Base-by-base conservation (phyloP, 108 stramenopile species). In the Pseudonitzschia pungens region DNA sequence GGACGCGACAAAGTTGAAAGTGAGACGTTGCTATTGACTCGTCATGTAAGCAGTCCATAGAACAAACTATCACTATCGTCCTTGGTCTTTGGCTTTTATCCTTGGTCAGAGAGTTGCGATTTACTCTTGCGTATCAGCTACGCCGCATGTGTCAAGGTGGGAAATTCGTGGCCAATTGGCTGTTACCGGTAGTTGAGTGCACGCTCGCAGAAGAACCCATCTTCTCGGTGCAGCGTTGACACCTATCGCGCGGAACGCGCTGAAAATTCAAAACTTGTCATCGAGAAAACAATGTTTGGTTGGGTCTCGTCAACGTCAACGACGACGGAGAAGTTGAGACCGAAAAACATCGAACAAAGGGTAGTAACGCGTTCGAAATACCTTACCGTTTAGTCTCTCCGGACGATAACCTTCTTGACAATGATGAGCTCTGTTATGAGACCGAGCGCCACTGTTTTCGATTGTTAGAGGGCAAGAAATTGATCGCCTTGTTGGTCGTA, bases 101-200 rank as follows among this genome's bases (percentile, higher is more conserved):
- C 45, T 48, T 11, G 2, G 45, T 48, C 18, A 48, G 36, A 36
- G 36, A 36, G 16, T 48, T 48, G 45, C 18, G 45, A 48, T 48
- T 18, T 48, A 12, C 45, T 14, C 45, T 48, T 48, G 45, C 45
- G 45, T 48, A 48, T 18, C 5, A 48, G 45, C 9, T 18, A 48
- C 18, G 45, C 45, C 45, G 5, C 45, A 48, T 48, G 45, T 48
- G 45, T 48, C 45, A 48, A 48, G 36, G 10, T 48, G 45, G 18
- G 45, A 48, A 48, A 48, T 48, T 48, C 45, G 45, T 48, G 45
- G 45, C 45, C 45, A 48, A 48, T 48, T 48, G 45, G 45, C 45
- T 48, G 42, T 43, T 43, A 43, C 11, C 42, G 6, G 42, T 48
- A 36, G 36, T 36, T 36, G 36, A 36, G 45, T 48, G 45, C 45